These are phyloP conservation scores for Pichia manshurica DNA, from an alignment of 805 yeast genomes.

Conservation along the genomic window DNA sequence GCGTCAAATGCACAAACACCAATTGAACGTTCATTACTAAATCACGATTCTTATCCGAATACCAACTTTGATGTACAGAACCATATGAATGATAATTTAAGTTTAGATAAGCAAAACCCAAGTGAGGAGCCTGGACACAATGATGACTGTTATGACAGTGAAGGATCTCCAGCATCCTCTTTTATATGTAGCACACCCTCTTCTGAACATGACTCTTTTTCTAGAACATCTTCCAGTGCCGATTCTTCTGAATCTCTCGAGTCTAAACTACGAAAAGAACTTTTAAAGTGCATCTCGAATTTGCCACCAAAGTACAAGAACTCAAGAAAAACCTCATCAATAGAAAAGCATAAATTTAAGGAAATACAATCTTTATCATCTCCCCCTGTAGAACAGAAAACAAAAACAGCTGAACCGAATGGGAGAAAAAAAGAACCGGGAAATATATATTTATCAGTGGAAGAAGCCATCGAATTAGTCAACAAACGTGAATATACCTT, in stretches of 20 bases:
- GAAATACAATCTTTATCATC: too few relatives aligned
- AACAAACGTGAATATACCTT: slow-evolving; percentile 18
- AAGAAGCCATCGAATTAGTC: slow-evolving; percentile 23
- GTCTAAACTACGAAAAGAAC: slow-evolving; percentile 1
- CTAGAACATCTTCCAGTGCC: not conserved
- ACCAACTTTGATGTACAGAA: slow-evolving; percentile 3
- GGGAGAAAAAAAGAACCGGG: not conserved
- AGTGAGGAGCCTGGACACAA: not conserved
- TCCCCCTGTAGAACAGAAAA: not conserved
- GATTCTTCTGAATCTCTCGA: slow-evolving; percentile 1
- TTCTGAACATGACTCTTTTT: not conserved
- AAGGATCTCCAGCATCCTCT: not conserved
- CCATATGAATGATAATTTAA: not conserved
- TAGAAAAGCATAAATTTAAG: too few relatives aligned
- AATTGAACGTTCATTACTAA: slow-evolving; percentile 8
- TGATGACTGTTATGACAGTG: not conserved
- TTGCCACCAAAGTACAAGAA: not conserved
- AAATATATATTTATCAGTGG: slow-evolving; percentile 15
- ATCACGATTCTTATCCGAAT: slow-evolving; percentile 12
- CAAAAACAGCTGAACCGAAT: not conserved
- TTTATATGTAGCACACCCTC: not conserved
- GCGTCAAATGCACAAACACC: not conserved
- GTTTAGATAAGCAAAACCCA: not conserved
- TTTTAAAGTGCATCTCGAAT: slow-evolving; percentile 2
- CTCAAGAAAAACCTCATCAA: not conserved